These are phyloP conservation scores for Earliella scabrosa DNA, from an alignment of 1,284 basidiomycete genomes.

Conservation along the genomic window DNA sequence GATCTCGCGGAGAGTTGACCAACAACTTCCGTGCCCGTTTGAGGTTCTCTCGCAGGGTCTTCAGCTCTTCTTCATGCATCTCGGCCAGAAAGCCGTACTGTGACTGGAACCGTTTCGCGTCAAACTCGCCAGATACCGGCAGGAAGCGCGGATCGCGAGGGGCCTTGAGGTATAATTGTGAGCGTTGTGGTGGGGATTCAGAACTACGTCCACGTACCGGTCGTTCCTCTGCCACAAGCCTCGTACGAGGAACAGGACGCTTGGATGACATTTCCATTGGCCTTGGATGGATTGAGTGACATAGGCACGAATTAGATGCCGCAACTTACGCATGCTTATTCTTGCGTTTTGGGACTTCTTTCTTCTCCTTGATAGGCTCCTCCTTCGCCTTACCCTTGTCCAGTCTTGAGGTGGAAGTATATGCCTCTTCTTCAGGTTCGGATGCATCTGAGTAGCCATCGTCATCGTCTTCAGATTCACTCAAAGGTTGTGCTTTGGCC, in stretches of 20 bases:
- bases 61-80: constrained; percentile 71
- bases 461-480: constrained; percentile 38
- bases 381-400: constrained; percentile 38
- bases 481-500: constrained; percentile 36
- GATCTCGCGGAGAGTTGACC: constrained; percentile 62
- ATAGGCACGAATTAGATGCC: not conserved
- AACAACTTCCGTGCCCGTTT: constrained; percentile 74
- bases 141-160: constrained; percentile 92
- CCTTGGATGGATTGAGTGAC: constrained; percentile 42
- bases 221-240: constrained; percentile 77
- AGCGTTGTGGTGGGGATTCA: too few species aligned
- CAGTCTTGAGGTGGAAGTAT: constrained; percentile 3
- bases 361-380: constrained; percentile 39
- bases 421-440: constrained; percentile 21
- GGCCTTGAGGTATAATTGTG: constrained; percentile 48
- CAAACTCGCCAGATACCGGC: constrained; percentile 74
- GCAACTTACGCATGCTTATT: constrained; percentile 88
- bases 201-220: constrained; percentile 44
- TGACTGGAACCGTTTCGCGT: constrained; percentile 68
- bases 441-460: constrained; percentile 27
- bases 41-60: constrained; percentile 66
- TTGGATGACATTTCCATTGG: constrained; percentile 89
- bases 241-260: constrained; percentile 79
- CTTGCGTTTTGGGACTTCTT: constrained; percentile 62
- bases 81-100: constrained; percentile 84